Percentiles rank a stretch among this genome's conserved stretches.
Evolutionary conservation across 2,329 filamentous ascomycete genomes (phyloP).

Genomic region (Cladosporium sp.): DNA sequence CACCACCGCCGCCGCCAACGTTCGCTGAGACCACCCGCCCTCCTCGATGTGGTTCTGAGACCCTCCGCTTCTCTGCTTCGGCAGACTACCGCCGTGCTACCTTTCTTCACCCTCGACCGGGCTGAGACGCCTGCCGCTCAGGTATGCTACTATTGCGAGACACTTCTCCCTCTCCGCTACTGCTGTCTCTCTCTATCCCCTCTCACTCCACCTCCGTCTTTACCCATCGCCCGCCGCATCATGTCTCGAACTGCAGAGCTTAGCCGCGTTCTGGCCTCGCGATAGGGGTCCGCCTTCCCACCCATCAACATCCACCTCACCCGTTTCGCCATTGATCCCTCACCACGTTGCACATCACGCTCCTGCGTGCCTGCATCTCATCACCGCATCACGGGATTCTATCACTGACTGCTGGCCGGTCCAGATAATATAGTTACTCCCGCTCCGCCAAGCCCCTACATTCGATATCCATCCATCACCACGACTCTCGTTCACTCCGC

Average conservation of each 20-base stretch:
- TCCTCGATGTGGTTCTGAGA: slow-evolving; percentile 17
- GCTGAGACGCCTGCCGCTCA: slow-evolving; percentile 15
- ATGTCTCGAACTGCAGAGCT: slow-evolving; percentile 23
- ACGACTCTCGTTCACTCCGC: slow-evolving; percentile 20
- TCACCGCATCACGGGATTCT: slow-evolving; percentile 20
- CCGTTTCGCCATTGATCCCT: slow-evolving; percentile 20
- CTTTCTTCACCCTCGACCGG: slow-evolving; percentile 19
- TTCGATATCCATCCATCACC: slow-evolving; percentile 21
- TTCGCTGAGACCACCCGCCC: slow-evolving; percentile 7
- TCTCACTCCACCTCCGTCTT: slow-evolving; percentile 6
- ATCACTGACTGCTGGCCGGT: slow-evolving; percentile 35
- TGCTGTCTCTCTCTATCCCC: not conserved
- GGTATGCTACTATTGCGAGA: slow-evolving; percentile 11
- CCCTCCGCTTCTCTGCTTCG: slow-evolving; percentile 16
- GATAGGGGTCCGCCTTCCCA: slow-evolving; percentile 20
- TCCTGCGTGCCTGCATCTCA: slow-evolving; percentile 21
- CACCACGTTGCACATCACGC: slow-evolving; percentile 18
- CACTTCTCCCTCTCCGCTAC: not conserved
- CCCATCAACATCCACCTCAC: slow-evolving; percentile 19
- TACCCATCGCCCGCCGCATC: slow-evolving; percentile 20
- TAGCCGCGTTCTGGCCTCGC: slow-evolving; percentile 17
- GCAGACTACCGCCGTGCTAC: slow-evolving; percentile 14
- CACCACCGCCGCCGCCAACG: slow-evolving; percentile 8
- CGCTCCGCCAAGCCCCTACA: slow-evolving; percentile 21
- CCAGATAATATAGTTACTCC: slow-evolving; percentile 32